Percentiles rank a stretch among this genome's conserved stretches.
Evolutionary conservation across 495 filamentous ascomycete species (phyloP).

Genomic region (Penicillium alfredii): DNA sequence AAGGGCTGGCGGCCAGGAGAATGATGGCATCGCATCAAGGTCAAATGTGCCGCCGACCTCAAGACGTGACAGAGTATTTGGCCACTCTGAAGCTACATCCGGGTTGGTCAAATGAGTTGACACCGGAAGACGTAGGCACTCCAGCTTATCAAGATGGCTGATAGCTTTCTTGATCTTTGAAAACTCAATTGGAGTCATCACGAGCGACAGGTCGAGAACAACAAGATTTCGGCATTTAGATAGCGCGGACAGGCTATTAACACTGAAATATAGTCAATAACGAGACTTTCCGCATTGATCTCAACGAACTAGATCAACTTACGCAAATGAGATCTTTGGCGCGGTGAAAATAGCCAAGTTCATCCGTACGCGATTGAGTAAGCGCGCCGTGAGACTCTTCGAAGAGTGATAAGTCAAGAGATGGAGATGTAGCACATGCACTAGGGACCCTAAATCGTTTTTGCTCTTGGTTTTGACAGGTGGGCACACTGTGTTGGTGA

Average conservation of each 20-base stretch:
- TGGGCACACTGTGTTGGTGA: conserved; percentile 59
- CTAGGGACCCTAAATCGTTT: conserved; percentile 49
- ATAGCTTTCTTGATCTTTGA: conserved; percentile 49
- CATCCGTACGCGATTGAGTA: conserved; percentile 54
- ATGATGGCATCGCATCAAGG: conserved; percentile 14
- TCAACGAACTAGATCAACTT: conserved; percentile 13
- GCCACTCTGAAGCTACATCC: conserved; percentile 20
- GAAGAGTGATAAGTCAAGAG: conserved; percentile 59
- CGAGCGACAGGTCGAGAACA: conserved; percentile 52
- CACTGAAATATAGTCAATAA: conserved; percentile 10
- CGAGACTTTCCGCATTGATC: neutral
- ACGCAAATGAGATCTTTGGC: conserved; percentile 59
- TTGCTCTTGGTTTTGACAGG: conserved; percentile 48
- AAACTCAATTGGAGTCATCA: conserved; percentile 49
- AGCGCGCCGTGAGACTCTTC: conserved; percentile 57
- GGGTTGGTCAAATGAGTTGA: conserved; percentile 31
- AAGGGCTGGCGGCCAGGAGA: conserved; percentile 29
- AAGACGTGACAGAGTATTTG: conserved; percentile 17
- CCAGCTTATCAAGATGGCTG: conserved; percentile 41
- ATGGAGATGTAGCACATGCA: conserved; percentile 53
- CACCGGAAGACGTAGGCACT: conserved; percentile 50
- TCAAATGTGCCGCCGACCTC: conserved; percentile 27
- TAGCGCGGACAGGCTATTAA: conserved; percentile 59
- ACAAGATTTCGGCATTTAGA: conserved; percentile 54
- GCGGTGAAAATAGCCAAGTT: conserved; percentile 58